Evolutionary conservation across 352 stramenopile species (phyloP), one percentile per base, ranked within the genome.

Genomic region (Phytophthora citrophthora): DNA sequence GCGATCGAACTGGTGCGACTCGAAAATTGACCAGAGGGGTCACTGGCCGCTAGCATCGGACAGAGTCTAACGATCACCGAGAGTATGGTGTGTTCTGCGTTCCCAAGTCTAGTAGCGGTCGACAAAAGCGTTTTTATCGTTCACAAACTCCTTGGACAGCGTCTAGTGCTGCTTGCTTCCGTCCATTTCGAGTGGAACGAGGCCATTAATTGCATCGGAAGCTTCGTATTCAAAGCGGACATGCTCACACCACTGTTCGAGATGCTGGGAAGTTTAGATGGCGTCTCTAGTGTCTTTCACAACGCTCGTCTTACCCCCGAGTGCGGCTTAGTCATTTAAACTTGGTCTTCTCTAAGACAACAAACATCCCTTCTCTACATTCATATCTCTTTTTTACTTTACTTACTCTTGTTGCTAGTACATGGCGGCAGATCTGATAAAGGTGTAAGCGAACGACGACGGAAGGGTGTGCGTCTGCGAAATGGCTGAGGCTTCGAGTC

Each of bases 381-480:
- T 57, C 36, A 48, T 24, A 20, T 29, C 12, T 48, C 23, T 1
- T 16, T n/a, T 48, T 57, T 38, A 9, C 46, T 57, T 5, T 32
- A n/a, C 36, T 41, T 41, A 6, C 12, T 32, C 18, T 57, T 68
- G 40, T n/a, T 24, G 26, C 32, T 24, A 32, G 54, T 27, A 23
- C 41, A 57, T n/a, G 50, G 39, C 15, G 50, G 50, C 12, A 57
- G 15, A 40, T 23, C 56, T 41, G 47, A 51, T 10, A 72, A 27
- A 16, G 64, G 59, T 6, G 59, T 48, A 16, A 63, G 23, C 2
- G 54, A 53, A 16, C 66, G 59, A 5, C 54, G 60, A 52, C 65
- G 52, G 16, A 73, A 61, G 1, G 65, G 55, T 4, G 47, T 34
- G 23, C 64, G 60, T 61, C 54, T 59, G 56, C 65, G 59, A 66